Evolutionary conservation across 495 filamentous ascomycete genomes (phyloP).

Genomic region (Xylona heveae): DNA sequence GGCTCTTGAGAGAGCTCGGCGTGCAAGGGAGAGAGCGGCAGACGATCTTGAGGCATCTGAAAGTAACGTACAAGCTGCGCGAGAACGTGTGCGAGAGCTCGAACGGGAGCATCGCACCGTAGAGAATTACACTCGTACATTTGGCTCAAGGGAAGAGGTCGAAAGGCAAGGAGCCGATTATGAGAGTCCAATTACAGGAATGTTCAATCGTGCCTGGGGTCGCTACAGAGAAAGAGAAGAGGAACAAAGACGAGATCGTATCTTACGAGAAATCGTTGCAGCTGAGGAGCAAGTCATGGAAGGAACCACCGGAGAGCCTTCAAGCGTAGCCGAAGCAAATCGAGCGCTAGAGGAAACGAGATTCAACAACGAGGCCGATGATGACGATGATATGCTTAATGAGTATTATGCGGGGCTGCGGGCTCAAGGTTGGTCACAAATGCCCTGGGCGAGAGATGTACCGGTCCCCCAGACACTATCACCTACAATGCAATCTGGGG

Average conservation of each 20-base stretch:
- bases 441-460: no score
- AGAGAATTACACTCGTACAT: conserved; percentile 15
- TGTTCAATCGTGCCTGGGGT: conserved; percentile 16
- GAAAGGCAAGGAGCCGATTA: conserved; percentile 15
- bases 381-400: no score
- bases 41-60: conserved; percentile 9
- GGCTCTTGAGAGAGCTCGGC: conserved; percentile 7
- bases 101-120: conserved; percentile 11
- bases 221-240: conserved; percentile 16
- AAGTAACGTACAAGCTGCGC: conserved; percentile 6
- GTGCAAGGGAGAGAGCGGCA: conserved; percentile 6
- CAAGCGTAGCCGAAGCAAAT: conserved; percentile 1
- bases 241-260: conserved; percentile 9
- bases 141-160: conserved; percentile 20
- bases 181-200: conserved; percentile 17
- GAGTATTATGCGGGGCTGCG: no score
- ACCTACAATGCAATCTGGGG: no score
- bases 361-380: no score
- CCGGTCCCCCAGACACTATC: no score
- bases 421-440: no score
- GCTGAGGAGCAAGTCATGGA: conserved; percentile 6
- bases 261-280: conserved; percentile 9
- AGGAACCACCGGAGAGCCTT: conserved; percentile 2
- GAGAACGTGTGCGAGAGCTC: conserved; percentile 9
- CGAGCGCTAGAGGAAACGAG: no score